phyloP scores from a whole-genome alignment of 2,329 filamentous ascomycete species.

The Beauveria brongniartii region DNA sequence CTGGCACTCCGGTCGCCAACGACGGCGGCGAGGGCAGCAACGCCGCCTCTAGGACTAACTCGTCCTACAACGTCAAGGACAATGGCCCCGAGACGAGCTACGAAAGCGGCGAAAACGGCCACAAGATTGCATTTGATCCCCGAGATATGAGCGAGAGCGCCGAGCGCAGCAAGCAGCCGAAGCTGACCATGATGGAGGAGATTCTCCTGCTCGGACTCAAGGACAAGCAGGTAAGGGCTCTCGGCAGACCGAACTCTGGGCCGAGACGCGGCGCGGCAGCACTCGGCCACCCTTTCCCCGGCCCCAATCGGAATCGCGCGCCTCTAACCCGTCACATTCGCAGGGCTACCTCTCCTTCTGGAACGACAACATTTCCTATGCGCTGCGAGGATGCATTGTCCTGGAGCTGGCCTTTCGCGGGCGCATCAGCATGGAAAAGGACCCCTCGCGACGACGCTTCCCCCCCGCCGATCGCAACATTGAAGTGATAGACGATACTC shows the following conservation, averaged over 20 bases:
- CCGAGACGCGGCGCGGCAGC: no score
- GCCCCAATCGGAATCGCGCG: background rate
- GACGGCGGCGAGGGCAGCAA: conserved; percentile 51
- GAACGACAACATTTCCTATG: conserved; percentile 99
- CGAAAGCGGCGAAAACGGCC: conserved; percentile 86
- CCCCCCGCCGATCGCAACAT: conserved; percentile 88
- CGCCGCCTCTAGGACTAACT: conserved; percentile 49
- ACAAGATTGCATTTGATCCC: conserved; percentile 97
- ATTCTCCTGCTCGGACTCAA: conserved; percentile 90
- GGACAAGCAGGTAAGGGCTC: conserved; percentile 79
- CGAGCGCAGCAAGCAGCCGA: conserved; percentile 94
- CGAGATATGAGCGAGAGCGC: conserved; percentile 95
- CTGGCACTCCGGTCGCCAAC: conserved; percentile 43
- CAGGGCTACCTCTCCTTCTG: conserved; percentile 98
- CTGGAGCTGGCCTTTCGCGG: conserved; percentile 94
- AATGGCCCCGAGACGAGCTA: conserved; percentile 70
- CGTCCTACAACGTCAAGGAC: conserved; percentile 45
- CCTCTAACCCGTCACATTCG: conserved; percentile 9
- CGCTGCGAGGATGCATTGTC: conserved; percentile 93
- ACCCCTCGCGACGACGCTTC: conserved; percentile 83
- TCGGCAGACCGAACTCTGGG: no score
- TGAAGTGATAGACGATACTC: conserved; percentile 92
- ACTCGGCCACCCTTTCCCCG: background rate
- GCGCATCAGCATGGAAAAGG: conserved; percentile 97
- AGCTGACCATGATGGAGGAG: conserved; percentile 98